These are phyloP conservation scores for Globisporangium radiosum DNA, from an alignment of 352 stramenopile species.

Conservation along the genomic window DNA sequence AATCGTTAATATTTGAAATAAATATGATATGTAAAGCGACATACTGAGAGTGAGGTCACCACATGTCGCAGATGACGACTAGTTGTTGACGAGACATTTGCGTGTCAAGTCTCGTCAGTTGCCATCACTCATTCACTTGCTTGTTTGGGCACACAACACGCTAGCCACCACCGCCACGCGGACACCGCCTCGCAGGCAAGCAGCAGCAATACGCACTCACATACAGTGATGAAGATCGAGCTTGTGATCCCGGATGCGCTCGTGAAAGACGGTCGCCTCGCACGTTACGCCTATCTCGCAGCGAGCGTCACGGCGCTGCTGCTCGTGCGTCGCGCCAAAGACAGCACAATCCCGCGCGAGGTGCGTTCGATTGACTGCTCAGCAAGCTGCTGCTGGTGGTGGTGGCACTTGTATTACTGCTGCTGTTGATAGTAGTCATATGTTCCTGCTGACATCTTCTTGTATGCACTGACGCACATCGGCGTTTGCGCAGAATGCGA, in stretches of 20 bases:
- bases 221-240: conserved; percentile 9
- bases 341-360: conserved; percentile 16
- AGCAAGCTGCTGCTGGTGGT: no score
- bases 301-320: conserved; percentile 9
- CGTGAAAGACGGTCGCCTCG: conserved; percentile 5
- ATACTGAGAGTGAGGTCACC: not conserved
- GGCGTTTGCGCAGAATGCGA: not conserved
- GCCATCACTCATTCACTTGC: no score
- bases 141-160: no score
- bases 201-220: not conserved
- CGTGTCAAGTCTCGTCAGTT: not conserved
- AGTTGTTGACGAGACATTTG: not conserved
- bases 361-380: not conserved
- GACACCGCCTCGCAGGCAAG: no score
- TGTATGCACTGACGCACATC: not conserved
- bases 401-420: no score
- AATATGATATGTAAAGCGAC: no score
- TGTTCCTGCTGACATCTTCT: not conserved
- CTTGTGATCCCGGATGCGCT: conserved; percentile 11
- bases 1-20: no score
- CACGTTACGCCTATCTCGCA: conserved; percentile 11
- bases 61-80: not conserved
- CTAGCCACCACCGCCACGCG: no score
- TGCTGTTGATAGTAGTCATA: no score
- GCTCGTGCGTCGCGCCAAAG: conserved; percentile 13